These are phyloP conservation scores for Remersonia thermophila DNA, from an alignment of 2,329 filamentous ascomycete species.

Conservation along the genomic window DNA sequence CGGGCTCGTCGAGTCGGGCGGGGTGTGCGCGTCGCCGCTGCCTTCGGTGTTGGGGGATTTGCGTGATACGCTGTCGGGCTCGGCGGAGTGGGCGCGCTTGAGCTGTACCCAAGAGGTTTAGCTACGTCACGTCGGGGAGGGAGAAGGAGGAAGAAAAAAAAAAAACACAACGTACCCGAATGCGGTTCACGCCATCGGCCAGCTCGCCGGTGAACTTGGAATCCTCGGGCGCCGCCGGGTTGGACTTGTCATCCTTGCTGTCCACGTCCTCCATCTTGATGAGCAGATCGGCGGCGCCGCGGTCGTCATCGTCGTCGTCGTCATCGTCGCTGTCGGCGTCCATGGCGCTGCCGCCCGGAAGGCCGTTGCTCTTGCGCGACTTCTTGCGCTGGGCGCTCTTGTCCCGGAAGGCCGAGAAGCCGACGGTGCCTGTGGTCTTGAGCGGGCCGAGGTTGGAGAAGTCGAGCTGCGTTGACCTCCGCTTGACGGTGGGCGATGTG, in stretches of 20 bases:
- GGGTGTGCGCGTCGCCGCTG: constrained; percentile 26
- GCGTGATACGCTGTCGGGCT: constrained; percentile 39
- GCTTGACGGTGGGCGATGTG: constrained; percentile 53
- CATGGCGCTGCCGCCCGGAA: constrained; percentile 43
- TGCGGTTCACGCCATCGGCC: constrained; percentile 68
- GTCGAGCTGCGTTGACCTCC: constrained; percentile 72
- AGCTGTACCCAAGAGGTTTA: constrained; percentile 41
- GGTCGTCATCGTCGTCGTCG: constrained; percentile 58
- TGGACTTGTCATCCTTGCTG: constrained; percentile 47
- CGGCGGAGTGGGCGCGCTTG: constrained; percentile 67
- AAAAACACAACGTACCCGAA: constrained; percentile 47
- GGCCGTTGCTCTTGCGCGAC: constrained; percentile 50
- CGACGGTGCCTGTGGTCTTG: constrained; percentile 76
- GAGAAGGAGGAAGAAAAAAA: neutral
- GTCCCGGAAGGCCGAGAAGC: constrained; percentile 81
- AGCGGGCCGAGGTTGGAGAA: constrained; percentile 76
- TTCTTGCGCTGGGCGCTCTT: constrained; percentile 49
- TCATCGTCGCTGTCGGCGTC: constrained; percentile 63
- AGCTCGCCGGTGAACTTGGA: constrained; percentile 60
- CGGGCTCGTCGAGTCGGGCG: constrained; percentile 21
- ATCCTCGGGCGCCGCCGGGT: constrained; percentile 54
- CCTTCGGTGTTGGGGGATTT: constrained; percentile 33
- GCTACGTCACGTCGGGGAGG: neutral
- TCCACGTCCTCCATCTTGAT: constrained; percentile 53
- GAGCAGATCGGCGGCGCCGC: constrained; percentile 39